These are phyloP conservation scores for Clonostachys byssicola DNA, from an alignment of 2,329 filamentous ascomycete genomes.

Conservation along the genomic window DNA sequence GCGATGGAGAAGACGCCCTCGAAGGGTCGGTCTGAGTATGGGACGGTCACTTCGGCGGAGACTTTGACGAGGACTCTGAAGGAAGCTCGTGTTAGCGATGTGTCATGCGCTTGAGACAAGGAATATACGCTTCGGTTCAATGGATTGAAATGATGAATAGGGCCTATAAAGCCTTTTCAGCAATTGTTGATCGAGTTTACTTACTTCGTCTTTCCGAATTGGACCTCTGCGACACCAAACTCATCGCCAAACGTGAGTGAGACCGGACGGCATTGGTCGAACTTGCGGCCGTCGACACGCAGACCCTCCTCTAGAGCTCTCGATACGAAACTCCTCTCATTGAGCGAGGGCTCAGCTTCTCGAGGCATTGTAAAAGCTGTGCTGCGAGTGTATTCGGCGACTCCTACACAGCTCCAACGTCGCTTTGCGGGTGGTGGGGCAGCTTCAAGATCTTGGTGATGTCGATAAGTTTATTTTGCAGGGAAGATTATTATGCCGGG, in stretches of 20 bases:
- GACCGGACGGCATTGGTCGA: conserved; percentile 76
- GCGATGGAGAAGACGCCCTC: conserved; percentile 93
- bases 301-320: conserved; percentile 78
- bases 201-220: conserved; percentile 85
- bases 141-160: neutral
- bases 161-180: too few relatives aligned
- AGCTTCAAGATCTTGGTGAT: too few relatives aligned
- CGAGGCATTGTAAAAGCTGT: conserved; percentile 66
- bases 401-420: too few relatives aligned
- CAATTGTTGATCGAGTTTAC: conserved; percentile 6
- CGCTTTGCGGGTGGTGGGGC: neutral
- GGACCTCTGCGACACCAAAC: conserved; percentile 84
- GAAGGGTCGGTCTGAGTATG: conserved; percentile 84
- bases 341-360: conserved; percentile 84
- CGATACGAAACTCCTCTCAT: conserved; percentile 82
- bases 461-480: neutral
- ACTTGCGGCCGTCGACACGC: conserved; percentile 77
- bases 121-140: too few relatives aligned
- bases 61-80: conserved; percentile 76
- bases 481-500: conserved; percentile 40
- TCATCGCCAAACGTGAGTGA: conserved; percentile 83
- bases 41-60: conserved; percentile 82
- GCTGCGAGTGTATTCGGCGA: neutral
- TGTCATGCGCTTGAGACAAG: neutral
- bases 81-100: conserved; percentile 1